phyloP scores from a whole-genome alignment of 306 rosid genomes.

The Fagus crenata region DNA sequence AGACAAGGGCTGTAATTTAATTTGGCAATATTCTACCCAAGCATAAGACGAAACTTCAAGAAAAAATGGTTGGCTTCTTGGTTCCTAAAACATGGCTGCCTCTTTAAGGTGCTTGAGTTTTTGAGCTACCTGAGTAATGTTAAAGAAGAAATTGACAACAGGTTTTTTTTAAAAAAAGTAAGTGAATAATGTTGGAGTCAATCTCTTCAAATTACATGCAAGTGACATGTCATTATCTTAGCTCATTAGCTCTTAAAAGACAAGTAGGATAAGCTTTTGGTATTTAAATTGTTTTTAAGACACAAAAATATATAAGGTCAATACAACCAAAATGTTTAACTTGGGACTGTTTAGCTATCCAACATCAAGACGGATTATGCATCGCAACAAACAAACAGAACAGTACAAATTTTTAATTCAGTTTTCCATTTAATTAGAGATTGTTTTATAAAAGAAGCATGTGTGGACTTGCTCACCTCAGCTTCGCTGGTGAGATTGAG shows the following conservation, averaged over 20 bases:
- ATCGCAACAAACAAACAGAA: slow-evolving; percentile 6
- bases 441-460: neutral
- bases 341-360: neutral
- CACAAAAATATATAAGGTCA: neutral
- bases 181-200: neutral
- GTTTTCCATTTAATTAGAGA: neutral
- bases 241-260: neutral
- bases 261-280: slow-evolving; percentile 9
- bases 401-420: slow-evolving; percentile 3
- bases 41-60: neutral
- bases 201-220: neutral
- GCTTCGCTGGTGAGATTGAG: slow-evolving; percentile 60
- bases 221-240: neutral
- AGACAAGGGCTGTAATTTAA: too few species aligned
- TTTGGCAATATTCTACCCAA: too few species aligned
- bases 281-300: neutral
- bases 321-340: neutral
- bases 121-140: neutral
- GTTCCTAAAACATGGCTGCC: neutral
- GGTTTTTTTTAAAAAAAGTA: too few species aligned
- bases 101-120: neutral
- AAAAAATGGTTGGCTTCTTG: neutral
- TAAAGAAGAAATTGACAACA: too few species aligned
- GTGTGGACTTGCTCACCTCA: slow-evolving; percentile 47
- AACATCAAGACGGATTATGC: slow-evolving; percentile 6